Conservation (phyloP, 495 filamentous ascomycete species). For the Daldinia grandis region DNA sequence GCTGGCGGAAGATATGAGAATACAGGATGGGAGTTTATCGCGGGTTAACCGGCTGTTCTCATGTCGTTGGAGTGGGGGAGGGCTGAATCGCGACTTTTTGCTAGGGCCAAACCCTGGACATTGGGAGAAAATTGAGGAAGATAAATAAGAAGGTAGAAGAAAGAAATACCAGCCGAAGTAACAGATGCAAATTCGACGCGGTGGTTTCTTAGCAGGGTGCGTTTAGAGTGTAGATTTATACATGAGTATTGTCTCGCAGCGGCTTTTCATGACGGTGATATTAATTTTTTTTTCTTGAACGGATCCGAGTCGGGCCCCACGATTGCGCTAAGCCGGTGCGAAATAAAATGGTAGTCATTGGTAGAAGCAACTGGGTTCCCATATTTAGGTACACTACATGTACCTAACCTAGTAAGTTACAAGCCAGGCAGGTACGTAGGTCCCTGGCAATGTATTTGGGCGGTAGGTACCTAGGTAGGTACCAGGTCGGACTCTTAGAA, state of each 20-base stretch:
- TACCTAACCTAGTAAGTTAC: no score
- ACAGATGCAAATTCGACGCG: background rate
- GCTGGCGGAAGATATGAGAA: slow-evolving; percentile 48
- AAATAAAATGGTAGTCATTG: slow-evolving; percentile 18
- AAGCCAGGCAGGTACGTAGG: background rate
- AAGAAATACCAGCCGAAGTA: background rate
- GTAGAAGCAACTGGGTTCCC: background rate
- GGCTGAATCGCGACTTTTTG: background rate
- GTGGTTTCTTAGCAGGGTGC: background rate
- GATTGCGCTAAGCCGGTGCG: slow-evolving; percentile 14
- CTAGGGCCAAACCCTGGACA: slow-evolving; percentile 10
- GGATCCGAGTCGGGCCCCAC: slow-evolving; percentile 1
- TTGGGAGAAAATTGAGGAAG: slow-evolving; percentile 10
- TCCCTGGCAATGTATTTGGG: no score
- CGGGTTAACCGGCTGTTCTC: slow-evolving; percentile 34
- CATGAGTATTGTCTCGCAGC: background rate
- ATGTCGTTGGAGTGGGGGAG: slow-evolving; percentile 41
- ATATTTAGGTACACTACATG: no score
- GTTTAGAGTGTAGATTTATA: background rate
- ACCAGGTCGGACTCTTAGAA: background rate
- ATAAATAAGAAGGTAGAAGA: background rate
- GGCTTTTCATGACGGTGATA: slow-evolving; percentile 41
- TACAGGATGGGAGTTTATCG: slow-evolving; percentile 55
- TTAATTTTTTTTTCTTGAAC: slow-evolving; percentile 28
- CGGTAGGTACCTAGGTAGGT: background rate